A percentile compares a stretch with the other conserved stretches of the same genome.
These are phyloP conservation scores for Rutstroemia sp. DNA, from an alignment of 2,329 filamentous ascomycete species.

Conservation along the genomic window DNA sequence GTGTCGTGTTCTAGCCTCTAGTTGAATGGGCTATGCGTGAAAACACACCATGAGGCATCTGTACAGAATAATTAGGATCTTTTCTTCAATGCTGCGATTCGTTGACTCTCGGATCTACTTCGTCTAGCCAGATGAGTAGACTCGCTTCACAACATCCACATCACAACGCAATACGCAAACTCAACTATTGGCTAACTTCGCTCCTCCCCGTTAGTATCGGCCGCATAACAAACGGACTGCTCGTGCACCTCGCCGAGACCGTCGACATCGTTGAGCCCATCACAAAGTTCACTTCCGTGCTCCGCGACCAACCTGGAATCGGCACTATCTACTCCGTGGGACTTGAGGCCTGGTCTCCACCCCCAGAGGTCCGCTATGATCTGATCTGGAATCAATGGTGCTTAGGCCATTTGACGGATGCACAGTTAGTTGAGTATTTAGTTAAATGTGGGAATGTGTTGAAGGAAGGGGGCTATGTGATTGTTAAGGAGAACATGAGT, in stretches of 20 bases:
- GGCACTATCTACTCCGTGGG: conserved; percentile 62
- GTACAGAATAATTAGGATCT: no score
- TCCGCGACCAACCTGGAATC: conserved; percentile 51
- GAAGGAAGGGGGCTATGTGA: conserved; percentile 49
- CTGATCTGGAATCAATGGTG: conserved; percentile 92
- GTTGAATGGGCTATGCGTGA: no score
- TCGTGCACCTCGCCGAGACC: conserved; percentile 59
- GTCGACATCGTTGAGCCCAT: conserved; percentile 86
- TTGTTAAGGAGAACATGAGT: conserved; percentile 59
- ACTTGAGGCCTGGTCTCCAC: conserved; percentile 61
- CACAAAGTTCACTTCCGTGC: conserved; percentile 63
- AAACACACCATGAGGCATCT: no score
- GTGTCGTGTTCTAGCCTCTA: neutral
- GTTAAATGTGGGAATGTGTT: conserved; percentile 48
- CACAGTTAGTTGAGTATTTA: conserved; percentile 62
- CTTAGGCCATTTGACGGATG: conserved; percentile 71
- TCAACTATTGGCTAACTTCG: neutral
- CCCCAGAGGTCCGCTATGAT: conserved; percentile 52
- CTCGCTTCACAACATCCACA: no score
- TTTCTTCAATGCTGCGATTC: no score
- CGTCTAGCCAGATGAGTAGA: no score
- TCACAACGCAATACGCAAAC: no score
- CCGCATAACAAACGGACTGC: conserved; percentile 68
- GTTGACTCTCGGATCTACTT: no score
- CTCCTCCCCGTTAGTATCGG: conserved; percentile 55